Conservation (phyloP, 768 basidiomycete species). For the Amanita pallidorosea region DNA sequence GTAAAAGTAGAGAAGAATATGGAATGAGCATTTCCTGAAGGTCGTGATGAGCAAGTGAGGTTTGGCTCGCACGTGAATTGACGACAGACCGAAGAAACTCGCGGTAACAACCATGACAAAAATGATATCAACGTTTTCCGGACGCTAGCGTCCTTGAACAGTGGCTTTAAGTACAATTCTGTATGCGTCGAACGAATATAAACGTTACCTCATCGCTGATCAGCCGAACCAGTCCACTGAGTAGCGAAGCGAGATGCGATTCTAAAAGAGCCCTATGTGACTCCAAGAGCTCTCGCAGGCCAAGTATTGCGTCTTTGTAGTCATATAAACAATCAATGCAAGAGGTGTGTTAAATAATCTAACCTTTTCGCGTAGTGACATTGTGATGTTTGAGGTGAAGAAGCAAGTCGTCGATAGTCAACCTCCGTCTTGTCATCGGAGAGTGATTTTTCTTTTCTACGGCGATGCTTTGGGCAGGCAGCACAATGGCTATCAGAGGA, state of each 20-base stretch:
- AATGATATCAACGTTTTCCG: constrained; percentile 64
- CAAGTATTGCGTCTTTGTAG: constrained; percentile 58
- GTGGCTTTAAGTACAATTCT: constrained; percentile 5
- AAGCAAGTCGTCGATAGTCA: constrained; percentile 69
- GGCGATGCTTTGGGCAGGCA: constrained; percentile 77
- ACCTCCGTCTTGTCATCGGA: constrained; percentile 69
- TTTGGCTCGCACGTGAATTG: not conserved
- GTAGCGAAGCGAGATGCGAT: constrained; percentile 38
- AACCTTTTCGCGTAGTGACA: constrained; percentile 64
- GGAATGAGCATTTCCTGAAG: constrained; percentile 59
- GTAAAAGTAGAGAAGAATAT: constrained; percentile 63
- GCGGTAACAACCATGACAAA: constrained; percentile 62
- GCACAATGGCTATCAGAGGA: constrained; percentile 62
- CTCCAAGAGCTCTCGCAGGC: constrained; percentile 63
- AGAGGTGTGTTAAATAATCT: not conserved
- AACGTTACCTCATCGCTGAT: constrained; percentile 71
- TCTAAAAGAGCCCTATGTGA: constrained; percentile 45
- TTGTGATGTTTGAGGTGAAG: constrained; percentile 79
- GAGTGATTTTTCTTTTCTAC: constrained; percentile 39
- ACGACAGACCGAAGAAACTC: constrained; percentile 41
- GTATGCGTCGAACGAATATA: not conserved
- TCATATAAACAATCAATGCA: not conserved
- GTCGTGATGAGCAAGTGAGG: not conserved
- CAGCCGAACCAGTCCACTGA: constrained; percentile 55
- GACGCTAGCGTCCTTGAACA: constrained; percentile 62